A percentile compares a stretch with the other conserved stretches of the same genome.
Evolutionary conservation across 116 monocot genomes (phyloP).

Genomic region (Trichopus zeylanicus): DNA sequence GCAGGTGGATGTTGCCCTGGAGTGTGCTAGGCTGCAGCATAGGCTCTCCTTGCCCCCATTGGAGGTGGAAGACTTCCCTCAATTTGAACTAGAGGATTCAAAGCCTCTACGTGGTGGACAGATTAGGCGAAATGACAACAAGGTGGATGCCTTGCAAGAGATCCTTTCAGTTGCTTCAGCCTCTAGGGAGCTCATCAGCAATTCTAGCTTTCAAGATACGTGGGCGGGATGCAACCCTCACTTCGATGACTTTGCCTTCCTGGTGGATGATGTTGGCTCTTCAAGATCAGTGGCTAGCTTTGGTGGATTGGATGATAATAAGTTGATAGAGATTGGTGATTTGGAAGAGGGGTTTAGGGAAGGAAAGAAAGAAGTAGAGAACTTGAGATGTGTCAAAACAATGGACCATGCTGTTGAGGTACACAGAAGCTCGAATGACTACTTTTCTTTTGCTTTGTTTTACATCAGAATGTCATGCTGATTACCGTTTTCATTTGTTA

Average conservation of each 20-base stretch:
- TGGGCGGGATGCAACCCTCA: constrained; percentile 26
- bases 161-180: constrained; percentile 71
- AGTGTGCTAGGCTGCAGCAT: constrained; percentile 81
- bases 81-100: constrained; percentile 20
- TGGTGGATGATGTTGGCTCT: constrained; percentile 21
- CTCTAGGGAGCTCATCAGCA: constrained; percentile 58
- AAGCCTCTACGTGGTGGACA: constrained; percentile 23
- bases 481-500: too few relatives aligned
- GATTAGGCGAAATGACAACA: constrained; percentile 10
- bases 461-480: too few relatives aligned
- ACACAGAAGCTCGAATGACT: too few relatives aligned
- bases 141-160: constrained; percentile 62
- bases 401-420: too few relatives aligned
- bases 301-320: constrained; percentile 10
- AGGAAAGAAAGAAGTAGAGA: constrained; percentile 24
- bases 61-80: constrained; percentile 64
- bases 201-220: constrained; percentile 27
- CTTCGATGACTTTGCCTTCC: constrained; percentile 27
- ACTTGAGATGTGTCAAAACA: constrained; percentile 12
- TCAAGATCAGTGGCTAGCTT: constrained; percentile 19
- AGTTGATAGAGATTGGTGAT: constrained; percentile 59
- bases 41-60: constrained; percentile 63
- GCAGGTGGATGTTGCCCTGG: constrained; percentile 77
- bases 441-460: too few relatives aligned
- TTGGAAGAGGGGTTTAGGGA: constrained; percentile 72